phyloP scores from a whole-genome alignment of 345 rosid species.

The Populus alba region DNA sequence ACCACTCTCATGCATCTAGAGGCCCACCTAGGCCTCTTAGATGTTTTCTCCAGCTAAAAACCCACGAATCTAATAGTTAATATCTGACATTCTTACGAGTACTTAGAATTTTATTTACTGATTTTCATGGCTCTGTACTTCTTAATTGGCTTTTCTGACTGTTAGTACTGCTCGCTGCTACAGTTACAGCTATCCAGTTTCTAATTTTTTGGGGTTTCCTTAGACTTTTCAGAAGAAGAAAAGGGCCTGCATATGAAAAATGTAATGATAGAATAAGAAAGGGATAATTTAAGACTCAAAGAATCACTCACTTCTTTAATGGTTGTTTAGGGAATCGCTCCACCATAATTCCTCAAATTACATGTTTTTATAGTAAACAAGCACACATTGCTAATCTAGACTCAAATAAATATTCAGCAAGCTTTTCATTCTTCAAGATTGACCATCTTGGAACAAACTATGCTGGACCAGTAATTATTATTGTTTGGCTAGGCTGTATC shows the following conservation, averaged over 20 bases:
- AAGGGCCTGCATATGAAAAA: conserved; percentile 1
- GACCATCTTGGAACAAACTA: no score
- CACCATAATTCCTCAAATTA: no score
- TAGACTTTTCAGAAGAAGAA: neutral
- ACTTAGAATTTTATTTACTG: neutral
- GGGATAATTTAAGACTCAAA: no score
- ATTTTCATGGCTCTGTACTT: neutral
- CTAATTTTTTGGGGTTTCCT: neutral
- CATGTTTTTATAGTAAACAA: no score
- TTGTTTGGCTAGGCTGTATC: no score
- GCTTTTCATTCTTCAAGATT: no score
- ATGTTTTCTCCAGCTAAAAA: conserved; percentile 68
- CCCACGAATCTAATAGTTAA: neutral
- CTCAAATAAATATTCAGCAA: no score
- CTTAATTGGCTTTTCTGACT: neutral
- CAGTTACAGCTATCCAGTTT: neutral
- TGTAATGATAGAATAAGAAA: neutral
- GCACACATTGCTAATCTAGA: no score
- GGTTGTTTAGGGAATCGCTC: no score
- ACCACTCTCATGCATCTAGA: conserved; percentile 79
- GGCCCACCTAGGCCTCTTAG: conserved; percentile 86
- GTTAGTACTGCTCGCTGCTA: neutral
- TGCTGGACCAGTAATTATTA: no score
- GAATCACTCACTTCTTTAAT: neutral
- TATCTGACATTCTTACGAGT: neutral